phyloP scores from a whole-genome alignment of 192 early-diverging fungal genomes.

The Backusella liffmaniae region DNA sequence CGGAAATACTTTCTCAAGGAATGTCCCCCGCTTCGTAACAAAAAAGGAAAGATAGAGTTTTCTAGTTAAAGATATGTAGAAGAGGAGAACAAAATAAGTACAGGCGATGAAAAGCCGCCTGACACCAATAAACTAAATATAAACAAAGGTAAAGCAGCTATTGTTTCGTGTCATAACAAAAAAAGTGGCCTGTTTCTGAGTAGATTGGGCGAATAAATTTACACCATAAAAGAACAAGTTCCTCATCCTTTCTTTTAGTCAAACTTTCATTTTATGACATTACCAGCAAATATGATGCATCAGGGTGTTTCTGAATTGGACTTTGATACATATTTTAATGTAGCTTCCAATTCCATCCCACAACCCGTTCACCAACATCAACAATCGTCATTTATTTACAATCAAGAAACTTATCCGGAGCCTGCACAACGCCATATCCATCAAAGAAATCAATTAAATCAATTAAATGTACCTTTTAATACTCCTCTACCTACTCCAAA shows the following conservation, averaged over 20 bases:
- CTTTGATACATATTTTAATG: slow-evolving; percentile 14
- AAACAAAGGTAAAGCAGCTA: neutral
- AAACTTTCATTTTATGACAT: neutral
- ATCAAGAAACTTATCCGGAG: neutral
- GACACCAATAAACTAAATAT: slow-evolving; percentile 3
- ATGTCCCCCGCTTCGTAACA: neutral
- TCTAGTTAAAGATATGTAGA: neutral
- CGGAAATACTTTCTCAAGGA: too few species aligned
- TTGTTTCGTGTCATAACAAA: neutral
- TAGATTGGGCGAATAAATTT: neutral
- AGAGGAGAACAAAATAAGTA: neutral
- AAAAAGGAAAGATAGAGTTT: neutral
- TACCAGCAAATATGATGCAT: slow-evolving; percentile 2
- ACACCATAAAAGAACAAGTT: neutral
- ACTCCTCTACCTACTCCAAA: neutral
- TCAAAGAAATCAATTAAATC: neutral
- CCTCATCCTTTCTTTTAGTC: neutral
- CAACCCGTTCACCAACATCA: neutral
- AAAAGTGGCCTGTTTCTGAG: slow-evolving; percentile 16
- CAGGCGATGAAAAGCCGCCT: neutral
- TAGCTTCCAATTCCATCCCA: slow-evolving; percentile 1
- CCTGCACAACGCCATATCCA: neutral
- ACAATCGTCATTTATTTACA: neutral
- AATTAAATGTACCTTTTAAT: neutral
- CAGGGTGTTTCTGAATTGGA: neutral